These are phyloP conservation scores for Saturnispora zaruensis DNA, from an alignment of 805 yeast genomes.

Conservation along the genomic window DNA sequence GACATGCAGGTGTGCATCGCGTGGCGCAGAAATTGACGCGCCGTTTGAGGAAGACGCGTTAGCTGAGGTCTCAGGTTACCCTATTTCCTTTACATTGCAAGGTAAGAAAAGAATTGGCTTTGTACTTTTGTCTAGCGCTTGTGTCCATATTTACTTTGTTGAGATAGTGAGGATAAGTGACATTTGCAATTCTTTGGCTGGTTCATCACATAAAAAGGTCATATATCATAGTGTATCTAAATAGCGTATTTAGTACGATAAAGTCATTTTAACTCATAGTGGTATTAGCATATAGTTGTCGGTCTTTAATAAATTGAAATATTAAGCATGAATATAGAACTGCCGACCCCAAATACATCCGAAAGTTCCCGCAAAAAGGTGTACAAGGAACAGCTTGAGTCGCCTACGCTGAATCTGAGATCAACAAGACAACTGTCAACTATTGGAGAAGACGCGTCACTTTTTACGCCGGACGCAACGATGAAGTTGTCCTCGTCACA, in stretches of 20 bases:
- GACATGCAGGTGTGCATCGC: background rate
- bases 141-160: background rate
- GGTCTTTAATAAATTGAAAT: background rate
- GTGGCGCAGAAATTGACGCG: constrained; percentile 1
- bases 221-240: background rate
- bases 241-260: background rate
- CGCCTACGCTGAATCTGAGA: constrained; percentile 7
- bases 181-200: background rate
- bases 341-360: constrained; percentile 4
- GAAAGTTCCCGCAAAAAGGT: background rate
- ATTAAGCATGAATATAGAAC: constrained; percentile 1
- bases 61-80: background rate
- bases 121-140: background rate
- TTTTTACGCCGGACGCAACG: constrained; percentile 8
- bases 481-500: constrained; percentile 1
- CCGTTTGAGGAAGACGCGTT: background rate
- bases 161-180: background rate
- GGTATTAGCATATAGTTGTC: background rate
- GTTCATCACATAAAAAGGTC: background rate
- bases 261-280: background rate
- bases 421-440: background rate
- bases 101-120: background rate
- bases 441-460: background rate
- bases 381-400: background rate
- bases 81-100: background rate